Base-by-base conservation (phyloP, 208 protist species). In the Trypanosoma scelopori region DNA sequence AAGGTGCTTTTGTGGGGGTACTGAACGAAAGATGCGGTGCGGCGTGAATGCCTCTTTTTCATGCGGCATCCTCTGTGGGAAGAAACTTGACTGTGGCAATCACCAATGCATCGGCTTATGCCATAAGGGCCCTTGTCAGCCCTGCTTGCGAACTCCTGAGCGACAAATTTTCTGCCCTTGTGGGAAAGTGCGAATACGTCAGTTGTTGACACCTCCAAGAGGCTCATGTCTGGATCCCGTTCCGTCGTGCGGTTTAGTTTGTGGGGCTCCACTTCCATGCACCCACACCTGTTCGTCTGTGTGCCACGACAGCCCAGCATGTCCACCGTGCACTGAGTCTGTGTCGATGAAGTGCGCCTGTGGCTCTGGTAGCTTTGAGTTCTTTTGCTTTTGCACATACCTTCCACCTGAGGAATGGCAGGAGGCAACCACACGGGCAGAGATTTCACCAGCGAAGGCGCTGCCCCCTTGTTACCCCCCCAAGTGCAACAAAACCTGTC, bases 1-100 rank as follows among this genome's bases (percentile, higher is more conserved):
- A 65, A 71, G 48, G 20, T 98, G 96, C 74, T 94, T 87, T 81
- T 98, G 96, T 68, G 96, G 96, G 5, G 70, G 71, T 9, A 78
- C 71, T 30, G 58, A 65, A 41, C 59, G 73, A 18, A 79, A 45
- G 49, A 74, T 66, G 22, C 74, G 75, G 23, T 90, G 84, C 45
- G 83, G 73, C 23, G 65, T 72, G 1, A 67, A 52, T 16, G 28
- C 11, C 16, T 39, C 65, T 20, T 92, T 89, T 62, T 59, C 79
- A 15, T 93, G 89, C 60, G 69, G 64, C 0, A 66, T 56, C 1
- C 47, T 18, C 0, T 93, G 86, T 65, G 37, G 18, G 18, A 87
- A 92, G 71, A 63, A 65, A 63, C 81, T 82, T 16, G 89, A 95
- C 58, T 96, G 93, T 63, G 68, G 91, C 22, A 79, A 86, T 3